Evolutionary conservation across 345 rosid species (phyloP).

Genomic region (Kernera saxatilis): DNA sequence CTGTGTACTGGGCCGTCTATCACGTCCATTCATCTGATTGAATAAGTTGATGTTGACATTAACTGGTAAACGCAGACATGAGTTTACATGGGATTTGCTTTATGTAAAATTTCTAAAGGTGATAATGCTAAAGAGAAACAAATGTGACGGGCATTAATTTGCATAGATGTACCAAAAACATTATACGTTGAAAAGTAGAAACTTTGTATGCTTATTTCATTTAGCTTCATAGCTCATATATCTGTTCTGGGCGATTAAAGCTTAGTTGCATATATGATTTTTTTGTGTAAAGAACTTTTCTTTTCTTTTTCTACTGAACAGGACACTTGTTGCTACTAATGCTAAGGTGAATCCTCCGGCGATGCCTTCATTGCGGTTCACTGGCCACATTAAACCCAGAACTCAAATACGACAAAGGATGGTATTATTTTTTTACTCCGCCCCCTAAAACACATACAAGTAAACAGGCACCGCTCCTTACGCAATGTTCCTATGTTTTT

Average conservation of each 20-base stretch:
- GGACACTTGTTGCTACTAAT: conserved; percentile 60
- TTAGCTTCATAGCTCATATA: background rate
- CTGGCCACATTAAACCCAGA: conserved; percentile 53
- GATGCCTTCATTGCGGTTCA: conserved; percentile 36
- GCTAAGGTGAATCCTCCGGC: conserved; percentile 36
- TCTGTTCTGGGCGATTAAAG: background rate
- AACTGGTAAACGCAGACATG: background rate
- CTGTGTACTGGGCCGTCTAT: background rate
- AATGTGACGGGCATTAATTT: background rate
- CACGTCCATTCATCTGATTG: background rate
- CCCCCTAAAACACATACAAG: background rate
- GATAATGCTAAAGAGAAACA: background rate
- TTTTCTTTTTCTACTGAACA: conserved; percentile 24
- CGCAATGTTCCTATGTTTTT: background rate
- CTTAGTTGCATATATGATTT: background rate
- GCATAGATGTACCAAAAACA: background rate
- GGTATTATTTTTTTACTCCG: conserved; percentile 30
- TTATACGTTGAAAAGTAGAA: background rate
- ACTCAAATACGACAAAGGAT: conserved; percentile 39
- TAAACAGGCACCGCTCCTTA: background rate
- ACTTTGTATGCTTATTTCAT: background rate
- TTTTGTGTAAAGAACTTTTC: background rate
- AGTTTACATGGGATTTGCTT: background rate
- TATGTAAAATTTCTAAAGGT: background rate
- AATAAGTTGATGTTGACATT: background rate